These are phyloP conservation scores for Rhizophora mangle DNA, from an alignment of 345 rosid genomes.

Conservation along the genomic window DNA sequence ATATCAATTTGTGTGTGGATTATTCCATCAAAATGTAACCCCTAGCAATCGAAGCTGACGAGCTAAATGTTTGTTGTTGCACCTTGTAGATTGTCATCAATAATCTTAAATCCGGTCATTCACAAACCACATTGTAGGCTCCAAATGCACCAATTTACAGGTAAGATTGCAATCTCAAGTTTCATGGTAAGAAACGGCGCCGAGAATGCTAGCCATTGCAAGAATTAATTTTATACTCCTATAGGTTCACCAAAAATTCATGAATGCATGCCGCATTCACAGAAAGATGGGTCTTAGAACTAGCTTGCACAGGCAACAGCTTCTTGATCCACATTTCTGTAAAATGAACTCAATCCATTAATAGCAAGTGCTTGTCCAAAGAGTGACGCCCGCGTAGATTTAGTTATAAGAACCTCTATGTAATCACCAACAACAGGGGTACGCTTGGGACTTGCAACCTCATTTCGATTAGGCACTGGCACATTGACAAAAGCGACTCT, in stretches of 20 bases:
- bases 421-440: slow-evolving; percentile 68
- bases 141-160: not conserved
- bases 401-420: slow-evolving; percentile 64
- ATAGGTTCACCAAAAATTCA: not conserved
- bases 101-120: not conserved
- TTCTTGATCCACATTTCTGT: slow-evolving; percentile 34
- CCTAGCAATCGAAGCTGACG: not conserved
- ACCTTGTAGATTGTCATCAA: not conserved
- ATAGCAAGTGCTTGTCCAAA: slow-evolving; percentile 74
- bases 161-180: not conserved
- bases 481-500: slow-evolving; percentile 53
- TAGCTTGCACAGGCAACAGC: slow-evolving; percentile 50
- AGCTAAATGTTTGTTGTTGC: not conserved
- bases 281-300: slow-evolving; percentile 16
- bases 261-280: not conserved
- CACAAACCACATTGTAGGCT: not conserved
- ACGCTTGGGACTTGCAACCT: slow-evolving; percentile 27
- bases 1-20: not conserved
- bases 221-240: not conserved
- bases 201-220: slow-evolving; percentile 1
- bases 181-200: slow-evolving; percentile 4
- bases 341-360: slow-evolving; percentile 63
- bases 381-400: slow-evolving; percentile 70
- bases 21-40: not conserved
- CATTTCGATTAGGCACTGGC: slow-evolving; percentile 41